These are phyloP conservation scores for Neurospora sp. DNA, from an alignment of 495 filamentous ascomycete species.

Conservation along the genomic window DNA sequence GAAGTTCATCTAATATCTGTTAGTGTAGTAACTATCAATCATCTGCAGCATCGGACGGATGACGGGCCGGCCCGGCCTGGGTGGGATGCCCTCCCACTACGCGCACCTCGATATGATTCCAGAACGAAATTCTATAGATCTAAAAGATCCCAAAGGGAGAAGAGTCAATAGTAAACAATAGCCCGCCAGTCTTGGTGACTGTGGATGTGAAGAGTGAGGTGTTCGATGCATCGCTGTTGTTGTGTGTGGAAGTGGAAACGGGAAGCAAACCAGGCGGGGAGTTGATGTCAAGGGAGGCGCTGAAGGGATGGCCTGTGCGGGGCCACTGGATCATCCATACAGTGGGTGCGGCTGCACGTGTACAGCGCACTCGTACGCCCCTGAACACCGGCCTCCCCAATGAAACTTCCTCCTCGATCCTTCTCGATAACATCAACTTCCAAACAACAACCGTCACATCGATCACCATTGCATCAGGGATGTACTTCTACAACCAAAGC, in stretches of 20 bases:
- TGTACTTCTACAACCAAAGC: background rate
- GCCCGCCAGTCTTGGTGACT: background rate
- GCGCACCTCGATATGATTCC: background rate
- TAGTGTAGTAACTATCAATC: background rate
- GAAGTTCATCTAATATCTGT: accelerated
- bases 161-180: background rate
- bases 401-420: background rate
- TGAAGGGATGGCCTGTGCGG: background rate
- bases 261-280: background rate
- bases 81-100: background rate
- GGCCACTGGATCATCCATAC: background rate
- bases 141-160: background rate
- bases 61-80: background rate
- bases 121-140: background rate
- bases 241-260: background rate
- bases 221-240: background rate
- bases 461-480: background rate
- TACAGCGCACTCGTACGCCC: background rate
- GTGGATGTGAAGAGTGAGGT: background rate
- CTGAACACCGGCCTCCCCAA: background rate
- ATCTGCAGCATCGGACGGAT: background rate
- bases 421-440: background rate
- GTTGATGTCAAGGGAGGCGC: background rate
- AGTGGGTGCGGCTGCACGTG: background rate
- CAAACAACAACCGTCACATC: background rate